These are phyloP conservation scores for Spinacia oleracea DNA, from an alignment of 179 eudicot genomes.

Conservation along the genomic window DNA sequence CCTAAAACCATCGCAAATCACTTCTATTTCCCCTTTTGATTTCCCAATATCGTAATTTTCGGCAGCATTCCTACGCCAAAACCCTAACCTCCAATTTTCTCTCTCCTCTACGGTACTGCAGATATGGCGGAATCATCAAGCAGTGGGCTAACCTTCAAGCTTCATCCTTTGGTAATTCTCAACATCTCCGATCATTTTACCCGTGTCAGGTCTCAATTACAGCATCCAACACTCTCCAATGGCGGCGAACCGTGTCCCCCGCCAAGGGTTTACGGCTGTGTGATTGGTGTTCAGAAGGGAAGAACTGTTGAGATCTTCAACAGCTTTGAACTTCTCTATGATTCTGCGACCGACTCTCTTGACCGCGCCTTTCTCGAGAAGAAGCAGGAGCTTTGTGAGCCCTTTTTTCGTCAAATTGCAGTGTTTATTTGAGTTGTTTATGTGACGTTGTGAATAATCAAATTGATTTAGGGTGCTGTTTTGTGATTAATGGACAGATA, in stretches of 20 bases:
- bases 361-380: conserved; percentile 82
- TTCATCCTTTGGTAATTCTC: conserved; percentile 88
- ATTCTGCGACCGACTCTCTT: conserved; percentile 53
- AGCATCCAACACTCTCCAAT: conserved; percentile 31
- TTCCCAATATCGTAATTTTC: background rate
- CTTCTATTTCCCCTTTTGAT: background rate
- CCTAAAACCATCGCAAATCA: background rate
- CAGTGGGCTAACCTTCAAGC: conserved; percentile 94
- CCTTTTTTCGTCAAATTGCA: background rate
- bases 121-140: conserved; percentile 51
- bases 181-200: conserved; percentile 95
- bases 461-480: background rate
- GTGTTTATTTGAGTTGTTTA: background rate
- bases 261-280: conserved; percentile 90
- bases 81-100: background rate
- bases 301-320: conserved; percentile 97
- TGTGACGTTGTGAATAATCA: background rate
- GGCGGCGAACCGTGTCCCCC: conserved; percentile 24
- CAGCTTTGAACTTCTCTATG: conserved; percentile 84
- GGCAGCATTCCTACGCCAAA: background rate
- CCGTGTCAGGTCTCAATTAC: conserved; percentile 70
- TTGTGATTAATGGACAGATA: conserved; percentile 50
- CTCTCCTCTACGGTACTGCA: background rate
- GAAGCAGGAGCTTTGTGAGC: conserved; percentile 93
- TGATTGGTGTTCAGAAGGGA: conserved; percentile 88